Evolutionary conservation across 768 basidiomycete species (phyloP).

Genomic region (Rickenella mellea): DNA sequence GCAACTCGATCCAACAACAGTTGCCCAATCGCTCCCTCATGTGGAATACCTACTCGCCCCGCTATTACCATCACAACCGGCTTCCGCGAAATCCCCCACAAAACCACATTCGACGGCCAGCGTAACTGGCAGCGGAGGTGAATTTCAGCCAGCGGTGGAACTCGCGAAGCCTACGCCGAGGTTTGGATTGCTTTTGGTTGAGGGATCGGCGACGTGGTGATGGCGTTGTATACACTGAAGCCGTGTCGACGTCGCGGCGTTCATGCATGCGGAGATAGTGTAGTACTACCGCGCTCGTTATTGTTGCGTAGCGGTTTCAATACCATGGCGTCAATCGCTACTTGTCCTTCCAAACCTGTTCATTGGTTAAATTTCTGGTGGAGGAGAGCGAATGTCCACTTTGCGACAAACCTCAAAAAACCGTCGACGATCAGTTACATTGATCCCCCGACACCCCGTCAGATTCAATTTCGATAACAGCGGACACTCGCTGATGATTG

Average conservation of each 20-base stretch:
- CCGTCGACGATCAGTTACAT: conserved; percentile 45
- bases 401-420: conserved; percentile 49
- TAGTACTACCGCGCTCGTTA: neutral
- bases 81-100: conserved; percentile 9
- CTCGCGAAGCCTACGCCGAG: conserved; percentile 63
- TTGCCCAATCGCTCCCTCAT: conserved; percentile 33
- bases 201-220: conserved; percentile 13
- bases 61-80: conserved; percentile 35
- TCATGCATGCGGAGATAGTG: neutral
- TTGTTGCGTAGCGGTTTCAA: neutral
- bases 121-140: conserved; percentile 39
- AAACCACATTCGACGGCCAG: conserved; percentile 40
- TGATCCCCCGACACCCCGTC: conserved; percentile 58
- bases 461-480: conserved; percentile 47
- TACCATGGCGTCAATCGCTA: neutral
- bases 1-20: conserved; percentile 14
- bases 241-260: neutral
- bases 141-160: conserved; percentile 50
- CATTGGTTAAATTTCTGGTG: neutral
- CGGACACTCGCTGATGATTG: conserved; percentile 48
- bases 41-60: conserved; percentile 55
- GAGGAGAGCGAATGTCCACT: neutral
- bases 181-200: conserved; percentile 67
- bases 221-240: neutral
- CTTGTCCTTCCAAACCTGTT: neutral